Evolutionary conservation across 768 basidiomycete genomes (phyloP).

Genomic region (Podaxis carcinomalis): DNA sequence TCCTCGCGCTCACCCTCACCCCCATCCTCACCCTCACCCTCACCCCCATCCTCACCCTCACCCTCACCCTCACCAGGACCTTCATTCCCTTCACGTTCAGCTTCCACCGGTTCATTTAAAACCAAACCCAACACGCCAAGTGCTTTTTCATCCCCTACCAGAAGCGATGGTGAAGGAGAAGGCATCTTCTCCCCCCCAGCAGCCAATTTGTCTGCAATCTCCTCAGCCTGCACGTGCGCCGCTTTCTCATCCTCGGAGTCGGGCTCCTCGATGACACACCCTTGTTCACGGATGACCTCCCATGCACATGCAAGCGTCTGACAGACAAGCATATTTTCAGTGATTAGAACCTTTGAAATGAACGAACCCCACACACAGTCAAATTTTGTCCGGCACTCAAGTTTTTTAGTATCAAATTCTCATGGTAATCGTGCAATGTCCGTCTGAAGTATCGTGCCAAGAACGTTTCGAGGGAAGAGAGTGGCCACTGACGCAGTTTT

Average conservation of each 20-base stretch:
- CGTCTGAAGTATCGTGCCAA: constrained; percentile 74
- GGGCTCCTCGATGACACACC: constrained; percentile 64
- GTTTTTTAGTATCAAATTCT: constrained; percentile 74
- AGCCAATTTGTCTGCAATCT: constrained; percentile 14
- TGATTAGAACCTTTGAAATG: neutral
- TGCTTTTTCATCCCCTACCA: too few relatives aligned
- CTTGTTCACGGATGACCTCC: constrained; percentile 54
- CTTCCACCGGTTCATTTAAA: too few relatives aligned
- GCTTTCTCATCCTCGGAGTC: constrained; percentile 16
- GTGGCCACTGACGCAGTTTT: constrained; percentile 51
- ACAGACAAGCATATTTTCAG: neutral
- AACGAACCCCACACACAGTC: constrained; percentile 33
- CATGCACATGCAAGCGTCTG: constrained; percentile 61
- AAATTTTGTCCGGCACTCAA: constrained; percentile 79
- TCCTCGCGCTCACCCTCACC: constrained; percentile 11
- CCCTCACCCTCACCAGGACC: neutral
- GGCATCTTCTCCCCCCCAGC: neutral
- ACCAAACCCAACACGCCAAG: too few relatives aligned
- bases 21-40: constrained; percentile 12
- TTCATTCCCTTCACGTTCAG: too few relatives aligned
- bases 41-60: neutral
- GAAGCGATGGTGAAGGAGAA: neutral
- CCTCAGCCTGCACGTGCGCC: neutral
- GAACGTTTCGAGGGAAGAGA: constrained; percentile 70
- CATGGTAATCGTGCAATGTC: constrained; percentile 63